Conservation (phyloP, 2,329 filamentous ascomycete species). For the Cladosporium phlei region DNA sequence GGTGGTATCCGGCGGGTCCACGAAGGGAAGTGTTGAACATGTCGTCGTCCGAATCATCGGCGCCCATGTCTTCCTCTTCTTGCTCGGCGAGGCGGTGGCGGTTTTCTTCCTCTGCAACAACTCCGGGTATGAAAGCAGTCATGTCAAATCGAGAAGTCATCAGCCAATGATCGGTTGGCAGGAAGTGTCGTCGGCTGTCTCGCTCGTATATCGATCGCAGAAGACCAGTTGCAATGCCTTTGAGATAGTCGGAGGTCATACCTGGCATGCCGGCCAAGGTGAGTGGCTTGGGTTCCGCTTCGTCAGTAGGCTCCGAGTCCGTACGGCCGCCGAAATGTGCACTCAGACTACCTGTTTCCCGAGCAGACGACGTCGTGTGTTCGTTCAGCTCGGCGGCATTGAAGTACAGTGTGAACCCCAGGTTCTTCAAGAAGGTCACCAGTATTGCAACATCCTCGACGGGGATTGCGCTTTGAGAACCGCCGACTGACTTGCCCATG, state of each 20-base stretch:
- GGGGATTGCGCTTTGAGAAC: slow-evolving; percentile 61
- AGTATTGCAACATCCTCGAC: slow-evolving; percentile 67
- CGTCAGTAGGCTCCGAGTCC: not conserved
- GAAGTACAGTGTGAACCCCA: slow-evolving; percentile 86
- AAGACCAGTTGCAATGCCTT: slow-evolving; percentile 71
- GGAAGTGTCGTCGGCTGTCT: slow-evolving; percentile 80
- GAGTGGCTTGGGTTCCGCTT: slow-evolving; percentile 34
- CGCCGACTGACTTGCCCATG: slow-evolving; percentile 31
- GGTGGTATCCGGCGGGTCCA: slow-evolving; percentile 6
- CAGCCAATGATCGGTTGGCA: slow-evolving; percentile 83
- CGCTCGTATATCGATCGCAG: slow-evolving; percentile 87
- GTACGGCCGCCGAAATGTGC: slow-evolving; percentile 8
- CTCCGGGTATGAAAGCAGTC: slow-evolving; percentile 77
- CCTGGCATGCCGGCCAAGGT: slow-evolving; percentile 60
- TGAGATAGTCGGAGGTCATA: slow-evolving; percentile 72
- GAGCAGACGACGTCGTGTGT: slow-evolving; percentile 3
- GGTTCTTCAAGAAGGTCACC: slow-evolving; percentile 80
- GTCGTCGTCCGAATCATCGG: slow-evolving; percentile 38
- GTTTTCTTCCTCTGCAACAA: slow-evolving; percentile 80
- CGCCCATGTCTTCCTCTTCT: slow-evolving; percentile 53
- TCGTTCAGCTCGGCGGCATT: slow-evolving; percentile 58
- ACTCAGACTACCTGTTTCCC: slow-evolving; percentile 17
- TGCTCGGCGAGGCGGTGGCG: slow-evolving; percentile 64
- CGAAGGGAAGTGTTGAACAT: slow-evolving; percentile 21
- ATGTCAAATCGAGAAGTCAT: slow-evolving; percentile 88